Percentiles rank a stretch among this genome's conserved stretches.
These are phyloP conservation scores for Chaetomium strumarium DNA, from an alignment of 2,329 filamentous ascomycete species.

Conservation along the genomic window DNA sequence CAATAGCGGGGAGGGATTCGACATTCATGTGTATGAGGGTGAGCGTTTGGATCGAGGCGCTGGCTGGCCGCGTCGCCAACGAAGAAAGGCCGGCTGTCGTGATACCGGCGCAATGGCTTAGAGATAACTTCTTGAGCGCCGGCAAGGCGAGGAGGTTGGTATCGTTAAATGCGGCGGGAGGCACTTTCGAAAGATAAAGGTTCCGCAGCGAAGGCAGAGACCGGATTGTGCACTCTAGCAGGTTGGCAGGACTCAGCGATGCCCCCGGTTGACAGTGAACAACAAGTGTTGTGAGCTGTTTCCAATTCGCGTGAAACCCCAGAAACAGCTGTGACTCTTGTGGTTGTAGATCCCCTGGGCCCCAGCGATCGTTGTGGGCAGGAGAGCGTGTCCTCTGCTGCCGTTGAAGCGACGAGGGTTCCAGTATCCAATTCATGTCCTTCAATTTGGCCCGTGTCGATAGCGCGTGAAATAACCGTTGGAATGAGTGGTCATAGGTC, in stretches of 20 bases:
- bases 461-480: slow-evolving; percentile 52
- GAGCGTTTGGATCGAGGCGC: slow-evolving; percentile 42
- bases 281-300: slow-evolving; percentile 48
- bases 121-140: slow-evolving; percentile 46
- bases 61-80: slow-evolving; percentile 47
- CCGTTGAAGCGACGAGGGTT: slow-evolving; percentile 33
- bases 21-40: slow-evolving; percentile 52
- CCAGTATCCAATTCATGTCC: slow-evolving; percentile 55
- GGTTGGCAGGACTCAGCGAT: slow-evolving; percentile 45
- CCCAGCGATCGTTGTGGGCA: slow-evolving; percentile 21
- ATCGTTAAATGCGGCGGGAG: slow-evolving; percentile 52
- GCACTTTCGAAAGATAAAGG: slow-evolving; percentile 54
- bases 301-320: slow-evolving; percentile 48
- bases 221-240: slow-evolving; percentile 46
- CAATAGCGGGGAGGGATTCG: slow-evolving; percentile 50
- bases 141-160: slow-evolving; percentile 49
- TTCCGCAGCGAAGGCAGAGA: slow-evolving; percentile 50
- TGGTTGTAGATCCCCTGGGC: slow-evolving; percentile 35
- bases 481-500: slow-evolving; percentile 50
- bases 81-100: slow-evolving; percentile 50
- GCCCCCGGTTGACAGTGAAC: slow-evolving; percentile 55
- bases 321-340: slow-evolving; percentile 32
- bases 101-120: slow-evolving; percentile 52
- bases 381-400: slow-evolving; percentile 30
- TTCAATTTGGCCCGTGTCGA: slow-evolving; percentile 50